phyloP scores from a whole-genome alignment of 2,329 filamentous ascomycete species.

The Colletotrichum sp. region DNA sequence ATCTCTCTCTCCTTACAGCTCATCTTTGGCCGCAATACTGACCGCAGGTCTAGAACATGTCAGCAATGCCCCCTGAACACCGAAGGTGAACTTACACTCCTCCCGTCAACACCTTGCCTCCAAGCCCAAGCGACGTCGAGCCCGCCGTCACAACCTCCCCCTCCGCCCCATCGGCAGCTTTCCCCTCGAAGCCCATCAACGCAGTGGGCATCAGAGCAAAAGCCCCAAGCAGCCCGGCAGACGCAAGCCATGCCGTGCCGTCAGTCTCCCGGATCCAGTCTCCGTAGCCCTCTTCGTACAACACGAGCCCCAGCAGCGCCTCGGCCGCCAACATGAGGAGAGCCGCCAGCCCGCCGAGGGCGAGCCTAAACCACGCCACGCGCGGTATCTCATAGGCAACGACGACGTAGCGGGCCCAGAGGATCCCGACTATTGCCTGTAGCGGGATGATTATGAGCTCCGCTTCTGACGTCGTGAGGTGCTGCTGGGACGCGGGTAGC shows the following conservation, averaged over 20 bases:
- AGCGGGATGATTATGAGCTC: not conserved
- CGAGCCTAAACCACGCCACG: slow-evolving; percentile 14
- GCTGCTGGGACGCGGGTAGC: not conserved
- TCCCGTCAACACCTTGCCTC: not conserved
- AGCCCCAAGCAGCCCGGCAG: not conserved
- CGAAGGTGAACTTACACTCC: not conserved
- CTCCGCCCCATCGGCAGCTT: not conserved
- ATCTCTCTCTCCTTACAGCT: not conserved
- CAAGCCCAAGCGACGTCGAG: not conserved
- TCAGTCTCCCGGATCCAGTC: not conserved
- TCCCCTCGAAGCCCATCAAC: slow-evolving; percentile 1
- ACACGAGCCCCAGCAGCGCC: not conserved
- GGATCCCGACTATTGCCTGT: not conserved
- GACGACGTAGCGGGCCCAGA: slow-evolving; percentile 7
- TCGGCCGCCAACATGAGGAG: not conserved
- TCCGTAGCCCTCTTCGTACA: not conserved
- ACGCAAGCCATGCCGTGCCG: not conserved
- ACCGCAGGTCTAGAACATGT: not conserved
- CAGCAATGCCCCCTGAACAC: not conserved
- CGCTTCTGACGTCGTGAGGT: not conserved
- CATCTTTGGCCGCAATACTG: not conserved
- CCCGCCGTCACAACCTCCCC: not conserved
- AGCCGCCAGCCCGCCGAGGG: slow-evolving; percentile 6
- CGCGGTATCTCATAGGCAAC: slow-evolving; percentile 9
- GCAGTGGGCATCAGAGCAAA: slow-evolving; percentile 4